Evolutionary conservation across 768 basidiomycete genomes (phyloP), one percentile per base, ranked within the genome.

Genomic region (Daedaleopsis nitida): DNA sequence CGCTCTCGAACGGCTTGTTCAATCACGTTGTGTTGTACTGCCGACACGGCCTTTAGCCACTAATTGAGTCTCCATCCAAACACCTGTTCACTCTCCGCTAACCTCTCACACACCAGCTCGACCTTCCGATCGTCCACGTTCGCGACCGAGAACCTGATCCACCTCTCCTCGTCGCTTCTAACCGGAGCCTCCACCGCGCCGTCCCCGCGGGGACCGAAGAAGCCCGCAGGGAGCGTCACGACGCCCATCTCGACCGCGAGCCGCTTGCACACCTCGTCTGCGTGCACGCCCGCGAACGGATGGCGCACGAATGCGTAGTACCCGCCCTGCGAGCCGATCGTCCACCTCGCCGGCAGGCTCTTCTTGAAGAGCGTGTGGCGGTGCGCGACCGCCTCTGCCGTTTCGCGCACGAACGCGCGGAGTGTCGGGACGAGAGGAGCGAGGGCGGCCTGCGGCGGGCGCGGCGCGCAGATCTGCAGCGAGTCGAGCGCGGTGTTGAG

Each of bases 261-360:
- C 24, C 83, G 75, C 68, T 77, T 65, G 52, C 86, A 83, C 27
- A 94, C 85, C 57, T 81, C 77, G 62, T 74, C 71, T 13, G 87
- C 83, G 3, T 76, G 68, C 4, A 79, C 67, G 1, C 74, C 75
- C 5, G 58, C 49, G 68, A 84, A 91, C 0, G 89, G 88, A 64
- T 91, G 86, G 52, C 77, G 73, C 50, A 93, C 89, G 68, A 89
- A 96, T 5, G 90, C 89, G 65, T 84, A 95, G 72, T 88, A 94
- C 0, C 84, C 92, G 0, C 90, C 91, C 42, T 83, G 83, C 0
- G 84, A 80, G 6, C 82, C 84, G 24, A 92, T 77, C 19, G 67
- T 72, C 92, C 92, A 94, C 5, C 75, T 75, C 3, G 66, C 21
- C 0, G 83, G 83, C 17, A 94, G 70, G 1, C 65, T 59, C 21